These are phyloP conservation scores for Ajuga reptans DNA, from an alignment of 305 asterid genomes.

Conservation along the genomic window DNA sequence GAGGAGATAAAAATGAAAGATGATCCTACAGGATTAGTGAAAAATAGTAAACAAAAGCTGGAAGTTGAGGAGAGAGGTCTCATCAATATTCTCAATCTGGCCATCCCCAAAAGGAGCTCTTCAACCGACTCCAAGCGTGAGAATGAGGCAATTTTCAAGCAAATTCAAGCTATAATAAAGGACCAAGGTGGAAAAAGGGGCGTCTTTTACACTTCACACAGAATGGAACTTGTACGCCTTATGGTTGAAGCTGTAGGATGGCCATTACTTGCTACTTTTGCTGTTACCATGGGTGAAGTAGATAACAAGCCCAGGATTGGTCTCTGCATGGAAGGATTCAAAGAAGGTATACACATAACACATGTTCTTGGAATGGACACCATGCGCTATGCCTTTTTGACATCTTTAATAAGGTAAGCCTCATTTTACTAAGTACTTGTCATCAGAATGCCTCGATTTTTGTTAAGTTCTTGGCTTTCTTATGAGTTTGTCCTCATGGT, in stretches of 20 bases:
- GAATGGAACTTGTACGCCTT: conserved; percentile 88
- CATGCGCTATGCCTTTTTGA: conserved; percentile 94
- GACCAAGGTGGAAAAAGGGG: conserved; percentile 84
- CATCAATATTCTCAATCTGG: conserved; percentile 88
- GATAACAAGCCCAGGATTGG: conserved; percentile 85
- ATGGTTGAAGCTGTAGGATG: conserved; percentile 98
- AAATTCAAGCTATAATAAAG: conserved; percentile 76
- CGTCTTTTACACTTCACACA: conserved; percentile 81
- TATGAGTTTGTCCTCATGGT: conserved; percentile 12
- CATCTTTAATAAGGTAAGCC: conserved; percentile 84
- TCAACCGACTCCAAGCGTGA: conserved; percentile 69
- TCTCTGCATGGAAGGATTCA: conserved; percentile 97
- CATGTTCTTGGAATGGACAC: conserved; percentile 97
- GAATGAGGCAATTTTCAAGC: conserved; percentile 78
- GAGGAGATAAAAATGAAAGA: conserved; percentile 98
- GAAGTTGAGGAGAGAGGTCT: conserved; percentile 86
- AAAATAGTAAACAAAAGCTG: conserved; percentile 67
- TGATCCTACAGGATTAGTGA: conserved; percentile 59
- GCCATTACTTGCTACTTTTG: conserved; percentile 98
- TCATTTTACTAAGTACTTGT: conserved; percentile 8
- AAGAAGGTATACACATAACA: conserved; percentile 91
- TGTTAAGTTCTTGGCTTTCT: conserved; percentile 4
- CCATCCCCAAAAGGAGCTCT: conserved; percentile 75
- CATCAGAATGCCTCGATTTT: conserved; percentile 3
- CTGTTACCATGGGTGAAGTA: conserved; percentile 98